phyloP scores from a whole-genome alignment of 2,329 filamentous ascomycete genomes.

The Ascochyta fabae region DNA sequence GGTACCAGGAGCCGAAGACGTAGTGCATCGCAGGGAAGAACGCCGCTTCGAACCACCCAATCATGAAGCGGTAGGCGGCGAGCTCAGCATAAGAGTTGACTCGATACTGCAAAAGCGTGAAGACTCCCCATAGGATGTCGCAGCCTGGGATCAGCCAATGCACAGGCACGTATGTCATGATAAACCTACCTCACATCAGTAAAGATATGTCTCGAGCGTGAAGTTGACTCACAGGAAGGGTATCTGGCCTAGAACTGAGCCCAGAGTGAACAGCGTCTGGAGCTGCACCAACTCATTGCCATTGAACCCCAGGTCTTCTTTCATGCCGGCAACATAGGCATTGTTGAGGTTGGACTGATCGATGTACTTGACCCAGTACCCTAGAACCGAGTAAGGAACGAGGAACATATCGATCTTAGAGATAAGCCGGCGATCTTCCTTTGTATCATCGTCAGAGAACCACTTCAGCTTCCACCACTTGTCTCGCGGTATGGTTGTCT shows the following conservation, averaged over 20 bases:
- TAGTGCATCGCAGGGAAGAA: constrained; percentile 42
- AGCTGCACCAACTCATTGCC: constrained; percentile 61
- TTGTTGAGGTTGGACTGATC: constrained; percentile 62
- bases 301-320: constrained; percentile 57
- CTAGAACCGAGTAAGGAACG: constrained; percentile 60
- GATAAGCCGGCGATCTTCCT: constrained; percentile 58
- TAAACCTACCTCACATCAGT: constrained; percentile 25
- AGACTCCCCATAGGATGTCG: constrained; percentile 61
- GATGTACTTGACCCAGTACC: constrained; percentile 64
- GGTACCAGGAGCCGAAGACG: constrained; percentile 52
- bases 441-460: constrained; percentile 50
- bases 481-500: constrained; percentile 10
- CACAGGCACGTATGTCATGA: constrained; percentile 54
- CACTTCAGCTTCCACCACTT: constrained; percentile 25
- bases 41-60: constrained; percentile 58
- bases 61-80: constrained; percentile 59
- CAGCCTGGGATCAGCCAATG: constrained; percentile 58
- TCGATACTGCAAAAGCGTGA: constrained; percentile 62
- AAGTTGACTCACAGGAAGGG: constrained; percentile 51
- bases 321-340: constrained; percentile 61
- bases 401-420: constrained; percentile 62
- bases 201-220: not conserved
- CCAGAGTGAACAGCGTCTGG: constrained; percentile 59
- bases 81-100: constrained; percentile 56
- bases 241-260: constrained; percentile 58